Evolutionary conservation across 1,284 basidiomycete genomes (phyloP).

Genomic region (Phellopilus nigrolimitatus): DNA sequence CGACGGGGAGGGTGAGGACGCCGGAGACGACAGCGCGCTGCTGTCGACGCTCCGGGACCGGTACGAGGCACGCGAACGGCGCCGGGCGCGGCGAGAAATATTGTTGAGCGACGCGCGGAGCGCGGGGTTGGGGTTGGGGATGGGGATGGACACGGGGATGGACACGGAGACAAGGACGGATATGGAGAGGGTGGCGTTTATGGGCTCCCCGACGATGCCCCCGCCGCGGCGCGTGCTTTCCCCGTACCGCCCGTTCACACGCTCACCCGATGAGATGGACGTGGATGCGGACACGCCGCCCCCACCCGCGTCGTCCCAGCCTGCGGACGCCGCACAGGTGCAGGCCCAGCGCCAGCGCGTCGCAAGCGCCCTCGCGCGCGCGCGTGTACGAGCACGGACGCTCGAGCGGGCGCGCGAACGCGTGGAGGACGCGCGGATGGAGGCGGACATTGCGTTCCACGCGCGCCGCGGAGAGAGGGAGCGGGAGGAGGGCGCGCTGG

Average conservation of each 20-base stretch:
- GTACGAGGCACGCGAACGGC: too few species aligned
- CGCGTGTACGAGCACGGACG: background rate
- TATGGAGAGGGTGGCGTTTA: too few species aligned
- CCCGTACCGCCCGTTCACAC: background rate
- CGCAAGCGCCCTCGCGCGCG: background rate
- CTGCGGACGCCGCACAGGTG: background rate
- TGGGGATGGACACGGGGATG: too few species aligned
- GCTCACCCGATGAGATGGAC: background rate
- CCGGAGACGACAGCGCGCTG: too few species aligned
- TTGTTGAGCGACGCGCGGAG: too few species aligned
- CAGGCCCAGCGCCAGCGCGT: background rate
- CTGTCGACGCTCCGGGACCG: too few species aligned
- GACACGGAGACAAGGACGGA: background rate
- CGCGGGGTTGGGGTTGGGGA: too few species aligned
- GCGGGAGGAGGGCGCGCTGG: background rate
- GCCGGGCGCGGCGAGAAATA: too few species aligned
- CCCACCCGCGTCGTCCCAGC: background rate
- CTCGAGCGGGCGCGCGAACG: background rate
- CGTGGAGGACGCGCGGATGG: constrained; percentile 11
- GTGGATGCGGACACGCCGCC: background rate
- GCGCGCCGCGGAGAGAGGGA: background rate
- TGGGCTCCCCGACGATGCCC: background rate
- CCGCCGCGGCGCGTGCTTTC: background rate
- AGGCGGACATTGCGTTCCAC: constrained; percentile 16
- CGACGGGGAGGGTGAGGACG: too few species aligned